Percentiles rank a stretch among this genome's conserved stretches.
Evolutionary conservation across 2,329 filamentous ascomycete genomes (phyloP).

Genomic region (Reticulascus tulasneorum): DNA sequence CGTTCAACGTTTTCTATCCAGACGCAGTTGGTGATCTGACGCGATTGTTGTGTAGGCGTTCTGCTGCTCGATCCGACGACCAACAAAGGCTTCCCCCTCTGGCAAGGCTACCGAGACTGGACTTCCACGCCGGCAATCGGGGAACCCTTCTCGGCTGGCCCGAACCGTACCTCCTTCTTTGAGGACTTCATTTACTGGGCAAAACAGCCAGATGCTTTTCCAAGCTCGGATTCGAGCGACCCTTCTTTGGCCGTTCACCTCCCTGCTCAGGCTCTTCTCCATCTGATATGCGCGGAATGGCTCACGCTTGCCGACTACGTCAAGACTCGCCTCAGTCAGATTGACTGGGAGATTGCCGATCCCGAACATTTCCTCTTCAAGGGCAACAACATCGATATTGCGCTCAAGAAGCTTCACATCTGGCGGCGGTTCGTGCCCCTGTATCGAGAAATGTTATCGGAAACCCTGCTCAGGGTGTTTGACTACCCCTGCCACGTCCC

Average conservation of each 20-base stretch:
- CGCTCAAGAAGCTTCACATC: constrained; percentile 20
- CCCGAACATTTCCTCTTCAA: constrained; percentile 17
- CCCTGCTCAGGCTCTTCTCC: constrained; percentile 19
- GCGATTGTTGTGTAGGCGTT: too few species aligned
- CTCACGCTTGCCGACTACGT: constrained; percentile 22
- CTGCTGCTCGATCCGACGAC: constrained; percentile 14
- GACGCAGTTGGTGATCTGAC: too few species aligned
- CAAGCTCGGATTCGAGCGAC: background rate
- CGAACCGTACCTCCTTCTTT: constrained; percentile 13
- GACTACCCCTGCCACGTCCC: constrained; percentile 4
- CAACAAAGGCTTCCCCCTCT: constrained; percentile 15
- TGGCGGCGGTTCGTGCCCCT: constrained; percentile 21
- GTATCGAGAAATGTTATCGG: constrained; percentile 22
- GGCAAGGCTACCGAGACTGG: constrained; percentile 21
- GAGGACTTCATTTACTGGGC: constrained; percentile 23
- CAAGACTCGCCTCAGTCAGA: constrained; percentile 21
- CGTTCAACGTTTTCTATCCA: too few species aligned
- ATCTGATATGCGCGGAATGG: constrained; percentile 21
- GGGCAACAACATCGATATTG: constrained; percentile 15
- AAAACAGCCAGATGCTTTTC: constrained; percentile 13
- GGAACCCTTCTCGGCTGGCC: background rate
- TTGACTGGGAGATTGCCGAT: constrained; percentile 22
- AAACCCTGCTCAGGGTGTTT: constrained; percentile 17
- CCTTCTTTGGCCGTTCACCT: constrained; percentile 5
- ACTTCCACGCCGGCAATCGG: constrained; percentile 6